Base-by-base conservation (phyloP, 208 protist species). In the Leishmania turanica region DNA sequence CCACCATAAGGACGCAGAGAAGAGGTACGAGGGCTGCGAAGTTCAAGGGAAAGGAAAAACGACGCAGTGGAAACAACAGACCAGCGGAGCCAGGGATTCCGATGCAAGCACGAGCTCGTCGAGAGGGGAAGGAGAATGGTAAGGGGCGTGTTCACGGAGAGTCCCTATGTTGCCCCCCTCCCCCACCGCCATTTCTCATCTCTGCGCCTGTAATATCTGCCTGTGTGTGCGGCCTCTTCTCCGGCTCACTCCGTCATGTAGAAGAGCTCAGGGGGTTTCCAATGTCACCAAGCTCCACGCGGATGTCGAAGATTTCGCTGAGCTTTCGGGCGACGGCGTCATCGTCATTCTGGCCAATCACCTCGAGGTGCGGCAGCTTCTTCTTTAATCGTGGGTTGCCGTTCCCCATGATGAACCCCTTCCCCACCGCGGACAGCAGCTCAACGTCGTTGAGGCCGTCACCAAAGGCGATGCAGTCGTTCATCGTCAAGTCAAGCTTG, bases 331-430 rank as follows among this genome's bases (percentile, higher is more conserved):
- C 91, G 17, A 96, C 93, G 34, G 83, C 93, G 69, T 96, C 91
- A 8, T 96, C 89, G 68, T 86, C 81, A 83, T 95, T 93, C 15
- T 45, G 75, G 13, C 91, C 86, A 4, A 96, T 84, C 47, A 93
- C 84, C 70, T 96, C 91, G 37, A 94, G 49, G 40, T 96, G 58
- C 19, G 93, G 93, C 47, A 95, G 74, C 71, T 72, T 71, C 64
- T 86, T 82, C 82, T 92, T 92, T 64, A 96, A 81, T 0, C 85
- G 86, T 49, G 81, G 69, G 53, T 86, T 87, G 8, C 81, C 91
- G 77, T 96, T 96, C 24, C 62, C 83, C 93, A 96, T 96, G 27
- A 96, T 82, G 76, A 80, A 95, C 7, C 88, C 93, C 69, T 95
- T 96, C 8, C 89, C 90, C 3, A 90, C 91, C 0, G 65, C 82